Base-by-base conservation (phyloP, 2,329 filamentous ascomycete genomes). In the Aspergillaceae sp. region DNA sequence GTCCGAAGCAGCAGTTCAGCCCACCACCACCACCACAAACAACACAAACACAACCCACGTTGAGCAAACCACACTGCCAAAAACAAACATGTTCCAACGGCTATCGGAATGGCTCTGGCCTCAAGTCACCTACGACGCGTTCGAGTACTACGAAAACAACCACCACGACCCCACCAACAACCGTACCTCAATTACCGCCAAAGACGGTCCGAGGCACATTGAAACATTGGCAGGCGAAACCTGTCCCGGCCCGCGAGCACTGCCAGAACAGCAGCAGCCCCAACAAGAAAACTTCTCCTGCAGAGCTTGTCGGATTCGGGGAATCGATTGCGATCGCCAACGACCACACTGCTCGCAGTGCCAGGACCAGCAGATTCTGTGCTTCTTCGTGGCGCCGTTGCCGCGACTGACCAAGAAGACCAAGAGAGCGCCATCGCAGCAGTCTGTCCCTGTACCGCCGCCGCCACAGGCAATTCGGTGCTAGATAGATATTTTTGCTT, bases 361-460 rank as follows among this genome's bases (percentile, higher is more conserved):
- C 46, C 50, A 56, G 32, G 53, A 63, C 26, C 52, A 65, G 44
- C 62, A 65, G 44, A 47, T 63, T 2, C 43, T 64, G 5, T 65
- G 62, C 45, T 65, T 65, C 30, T 65, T 64, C 40, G 58, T 63
- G n/a, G 52, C 55, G 7, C 58, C 62, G 1, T 40, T 49, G n/a
- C 50, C 30, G 2, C 26, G 19, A 19, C 19, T 19, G 36, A 8
- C 27, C 11, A 26, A 19, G 4, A 38, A 27, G 36, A 38, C 5
- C 5, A 27, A 28, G 36, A 19, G 7, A 19, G 26, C 11, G 10
- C 36, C 19, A 2, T 19, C 19, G 19, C 19, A 19, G 19, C 19
- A 19, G 19, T 19, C 19, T 19, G 19, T 19, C 19, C 19, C 19
- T 19, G 19, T 19, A 19, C 19, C 19, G 19, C 19, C 19, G 19